These are phyloP conservation scores for Monosporozyma solicola DNA, from an alignment of 805 yeast species.

Conservation along the genomic window DNA sequence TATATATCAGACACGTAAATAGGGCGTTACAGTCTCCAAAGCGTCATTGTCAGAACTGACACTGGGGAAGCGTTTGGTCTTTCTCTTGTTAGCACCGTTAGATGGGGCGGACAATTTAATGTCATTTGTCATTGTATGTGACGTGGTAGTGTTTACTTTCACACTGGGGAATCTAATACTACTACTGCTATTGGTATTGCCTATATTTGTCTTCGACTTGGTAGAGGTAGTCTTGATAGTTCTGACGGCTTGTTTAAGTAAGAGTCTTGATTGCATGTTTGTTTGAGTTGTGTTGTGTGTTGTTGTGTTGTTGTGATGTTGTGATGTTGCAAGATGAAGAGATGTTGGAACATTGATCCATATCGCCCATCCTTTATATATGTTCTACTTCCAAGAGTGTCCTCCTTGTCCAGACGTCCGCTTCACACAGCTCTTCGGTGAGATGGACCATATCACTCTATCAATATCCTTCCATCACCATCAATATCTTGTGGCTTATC, in stretches of 20 bases:
- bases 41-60: conserved; percentile 22
- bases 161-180: not conserved
- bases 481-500: not conserved
- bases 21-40: conserved; percentile 21
- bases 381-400: too few relatives aligned
- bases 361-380: too few relatives aligned
- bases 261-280: not conserved
- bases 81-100: not conserved
- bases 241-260: not conserved
- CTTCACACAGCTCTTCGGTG: too few relatives aligned
- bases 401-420: too few relatives aligned
- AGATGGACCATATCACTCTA: too few relatives aligned
- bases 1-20: conserved; percentile 14
- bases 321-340: too few relatives aligned
- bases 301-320: not conserved
- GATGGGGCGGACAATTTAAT: not conserved
- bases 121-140: not conserved
- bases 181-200: not conserved
- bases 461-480: not conserved
- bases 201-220: not conserved
- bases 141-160: not conserved
- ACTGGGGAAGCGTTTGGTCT: conserved; percentile 4
- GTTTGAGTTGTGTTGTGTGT: not conserved
- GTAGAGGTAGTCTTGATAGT: not conserved
- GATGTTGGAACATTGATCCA: too few relatives aligned